Evolutionary conservation across 495 filamentous ascomycete genomes (phyloP).

Genomic region (Tuber umbilicatum): DNA sequence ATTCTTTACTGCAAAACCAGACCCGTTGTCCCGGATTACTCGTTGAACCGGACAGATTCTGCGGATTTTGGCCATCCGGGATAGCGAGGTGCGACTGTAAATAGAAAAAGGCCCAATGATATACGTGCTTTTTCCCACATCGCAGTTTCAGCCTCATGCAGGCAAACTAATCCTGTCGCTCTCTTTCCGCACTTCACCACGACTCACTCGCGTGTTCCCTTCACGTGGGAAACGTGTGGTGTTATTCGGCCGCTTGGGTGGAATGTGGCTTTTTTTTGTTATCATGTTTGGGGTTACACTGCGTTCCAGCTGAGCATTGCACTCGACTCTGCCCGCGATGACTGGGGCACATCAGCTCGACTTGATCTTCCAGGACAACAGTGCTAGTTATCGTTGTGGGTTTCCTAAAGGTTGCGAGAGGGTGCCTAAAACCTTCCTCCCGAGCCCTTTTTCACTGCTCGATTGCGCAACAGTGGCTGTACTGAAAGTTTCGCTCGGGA

Average conservation of each 20-base stretch:
- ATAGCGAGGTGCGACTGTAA: no score
- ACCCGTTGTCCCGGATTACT: no score
- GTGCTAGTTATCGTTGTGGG: background rate
- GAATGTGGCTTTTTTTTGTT: background rate
- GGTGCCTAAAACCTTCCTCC: background rate
- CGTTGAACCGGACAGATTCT: no score
- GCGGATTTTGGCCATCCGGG: no score
- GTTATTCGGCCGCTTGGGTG: background rate
- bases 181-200: background rate
- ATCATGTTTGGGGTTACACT: background rate
- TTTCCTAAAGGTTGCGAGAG: background rate
- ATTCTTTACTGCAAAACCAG: no score
- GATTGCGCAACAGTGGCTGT: background rate
- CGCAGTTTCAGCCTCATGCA: background rate
- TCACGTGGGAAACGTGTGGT: constrained; percentile 1
- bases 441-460: background rate
- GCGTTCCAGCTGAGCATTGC: background rate
- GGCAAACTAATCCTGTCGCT: background rate
- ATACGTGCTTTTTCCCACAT: background rate
- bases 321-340: no score
- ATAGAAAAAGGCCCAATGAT: background rate
- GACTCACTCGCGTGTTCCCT: background rate
- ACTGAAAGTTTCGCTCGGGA: background rate
- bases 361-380: background rate
- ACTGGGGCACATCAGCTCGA: background rate